A percentile compares a stretch with the other conserved stretches of the same genome.
Evolutionary conservation across 768 basidiomycete genomes (phyloP).

Genomic region (Trametes cinnabarina): DNA sequence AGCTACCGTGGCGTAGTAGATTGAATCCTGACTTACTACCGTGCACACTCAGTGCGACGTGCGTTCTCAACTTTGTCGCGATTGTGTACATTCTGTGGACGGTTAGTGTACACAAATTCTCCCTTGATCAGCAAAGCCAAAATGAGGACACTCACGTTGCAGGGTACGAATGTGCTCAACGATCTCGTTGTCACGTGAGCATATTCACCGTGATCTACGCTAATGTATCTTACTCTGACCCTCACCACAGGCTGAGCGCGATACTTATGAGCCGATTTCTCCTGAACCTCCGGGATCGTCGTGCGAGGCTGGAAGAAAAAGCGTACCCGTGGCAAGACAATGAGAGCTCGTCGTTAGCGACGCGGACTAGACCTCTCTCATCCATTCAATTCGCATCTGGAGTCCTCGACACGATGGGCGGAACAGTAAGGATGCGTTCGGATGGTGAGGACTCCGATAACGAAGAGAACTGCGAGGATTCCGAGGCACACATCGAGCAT

Average conservation of each 20-base stretch:
- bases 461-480: not conserved
- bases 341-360: not conserved
- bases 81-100: constrained; percentile 5
- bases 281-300: constrained; percentile 16
- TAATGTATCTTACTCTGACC: not conserved
- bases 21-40: no score
- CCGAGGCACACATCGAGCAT: no score
- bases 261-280: constrained; percentile 19
- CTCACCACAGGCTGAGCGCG: constrained; percentile 9
- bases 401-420: constrained; percentile 6
- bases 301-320: constrained; percentile 2
- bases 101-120: not conserved
- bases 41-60: not conserved
- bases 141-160: not conserved
- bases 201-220: no score
- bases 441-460: not conserved
- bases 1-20: not conserved
- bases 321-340: not conserved
- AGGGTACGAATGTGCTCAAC: constrained; percentile 15
- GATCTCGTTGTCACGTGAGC: constrained; percentile 16
- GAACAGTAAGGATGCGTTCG: not conserved
- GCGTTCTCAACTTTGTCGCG: constrained; percentile 8
- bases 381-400: not conserved
- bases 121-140: no score
- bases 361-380: not conserved